phyloP scores from a whole-genome alignment of 805 yeast genomes.

The Ogataea nonfermentans region DNA sequence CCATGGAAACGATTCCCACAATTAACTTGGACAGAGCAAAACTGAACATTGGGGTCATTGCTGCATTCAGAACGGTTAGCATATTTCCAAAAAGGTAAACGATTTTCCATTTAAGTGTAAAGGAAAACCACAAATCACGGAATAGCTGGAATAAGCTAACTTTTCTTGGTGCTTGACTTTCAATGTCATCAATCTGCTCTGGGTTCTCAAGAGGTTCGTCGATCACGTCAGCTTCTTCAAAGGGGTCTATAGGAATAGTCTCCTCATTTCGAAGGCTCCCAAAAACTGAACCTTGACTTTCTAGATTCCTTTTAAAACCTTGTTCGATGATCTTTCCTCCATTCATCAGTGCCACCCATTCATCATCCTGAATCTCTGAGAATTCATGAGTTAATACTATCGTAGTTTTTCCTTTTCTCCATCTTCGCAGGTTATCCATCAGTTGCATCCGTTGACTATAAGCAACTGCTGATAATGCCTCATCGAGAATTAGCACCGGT shows the following conservation, averaged over 20 bases:
- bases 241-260: background rate
- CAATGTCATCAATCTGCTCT: conserved; percentile 5
- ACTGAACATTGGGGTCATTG: conserved; percentile 73
- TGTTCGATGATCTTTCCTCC: conserved; percentile 12
- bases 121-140: conserved; percentile 11
- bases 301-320: conserved; percentile 4
- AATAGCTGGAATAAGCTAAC: background rate
- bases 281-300: background rate
- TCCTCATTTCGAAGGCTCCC: background rate
- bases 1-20: conserved; percentile 54
- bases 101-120: conserved; percentile 9
- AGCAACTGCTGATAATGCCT: conserved; percentile 82
- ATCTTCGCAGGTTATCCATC: conserved; percentile 48
- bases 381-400: conserved; percentile 79
- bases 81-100: conserved; percentile 49
- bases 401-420: conserved; percentile 73
- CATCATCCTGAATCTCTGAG: conserved; percentile 52
- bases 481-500: conserved; percentile 80
- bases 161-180: conserved; percentile 10
- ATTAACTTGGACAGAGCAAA: conserved; percentile 71
- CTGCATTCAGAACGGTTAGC: conserved; percentile 56
- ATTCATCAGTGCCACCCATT: conserved; percentile 52
- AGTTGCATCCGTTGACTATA: conserved; percentile 42
- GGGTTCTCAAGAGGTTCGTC: background rate
- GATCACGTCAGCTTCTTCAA: background rate